Base-by-base conservation (phyloP, 345 rosid species). In the Euphorbia peplus region DNA sequence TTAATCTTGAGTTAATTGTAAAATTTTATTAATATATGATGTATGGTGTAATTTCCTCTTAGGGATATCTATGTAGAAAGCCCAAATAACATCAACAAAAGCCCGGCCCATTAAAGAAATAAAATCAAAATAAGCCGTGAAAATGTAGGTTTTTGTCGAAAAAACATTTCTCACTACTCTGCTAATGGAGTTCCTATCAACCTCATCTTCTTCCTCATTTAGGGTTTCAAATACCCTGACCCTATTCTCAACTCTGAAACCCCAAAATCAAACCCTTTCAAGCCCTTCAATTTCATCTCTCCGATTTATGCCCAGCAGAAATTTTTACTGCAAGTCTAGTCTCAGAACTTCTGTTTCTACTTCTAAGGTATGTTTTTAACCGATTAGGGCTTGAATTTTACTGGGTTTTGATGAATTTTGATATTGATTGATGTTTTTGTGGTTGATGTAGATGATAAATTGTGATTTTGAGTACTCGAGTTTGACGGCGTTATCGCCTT, bases 401-500 rank as follows among this genome's bases (percentile, higher is more conserved):
- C 37, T 60, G 29, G 48, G 63, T 8, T 13, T 29, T 26, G 24
- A 0, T 3, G 1, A 12, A n/a, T 42, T 6, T 19, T 26, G 13
- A 61, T 39, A 35, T 60, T 42, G 25, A 63, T 56, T 59, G 39
- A 47, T 67, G 32, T 59, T 68, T 35, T 72, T n/a, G 81, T 67
- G 32, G 90, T 87, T 46, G 68, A 26, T 69, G 46, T 68, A 83
- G 73, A 88, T 84, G 86, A 68, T 78, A 47, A 68, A 77, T 1
- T 48, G 74, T 9, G 84, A 76, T 68, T 84, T 86, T 19, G 93
- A 87, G 78, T 83, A 91, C 44, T 90, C 97, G 10, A 81, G 70
- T 71, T 86, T 90, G 62, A 91, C 97, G 13, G 96, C 99, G 0
- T 73, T 95, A 60, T 91, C 98, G 0, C 97, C 98, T 50, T 69